Evolutionary conservation across 2,329 filamentous ascomycete species (phyloP).

Genomic region (Penicillium sp.): DNA sequence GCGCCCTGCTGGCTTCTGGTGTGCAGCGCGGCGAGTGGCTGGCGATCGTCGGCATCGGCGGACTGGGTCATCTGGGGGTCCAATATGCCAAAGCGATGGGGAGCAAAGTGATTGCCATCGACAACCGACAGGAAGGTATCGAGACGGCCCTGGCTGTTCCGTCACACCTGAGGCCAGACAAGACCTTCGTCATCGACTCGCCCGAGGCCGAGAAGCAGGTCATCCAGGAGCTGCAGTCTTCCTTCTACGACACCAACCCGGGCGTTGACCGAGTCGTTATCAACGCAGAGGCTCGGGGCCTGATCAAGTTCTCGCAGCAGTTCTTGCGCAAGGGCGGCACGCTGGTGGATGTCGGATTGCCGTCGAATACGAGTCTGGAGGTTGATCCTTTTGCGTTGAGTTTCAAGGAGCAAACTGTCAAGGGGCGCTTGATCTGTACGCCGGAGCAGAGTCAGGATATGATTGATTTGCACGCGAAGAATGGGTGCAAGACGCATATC

Average conservation of each 20-base stretch:
- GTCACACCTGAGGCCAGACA: slow-evolving; percentile 9
- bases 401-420: slow-evolving; percentile 17
- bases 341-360: slow-evolving; percentile 14
- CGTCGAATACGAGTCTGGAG: slow-evolving; percentile 7
- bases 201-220: slow-evolving; percentile 14
- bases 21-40: slow-evolving; percentile 31
- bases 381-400: slow-evolving; percentile 15
- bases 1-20: slow-evolving; percentile 9
- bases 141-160: slow-evolving; percentile 7
- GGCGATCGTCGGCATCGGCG: slow-evolving; percentile 28
- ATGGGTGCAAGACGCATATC: slow-evolving; percentile 12
- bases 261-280: slow-evolving; percentile 12
- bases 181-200: slow-evolving; percentile 10
- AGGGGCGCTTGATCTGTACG: slow-evolving; percentile 14
- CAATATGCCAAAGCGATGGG: slow-evolving; percentile 36
- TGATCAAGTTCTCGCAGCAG: slow-evolving; percentile 10
- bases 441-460: slow-evolving; percentile 14
- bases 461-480: slow-evolving; percentile 12
- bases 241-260: slow-evolving; percentile 11
- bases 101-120: slow-evolving; percentile 16
- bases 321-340: slow-evolving; percentile 11
- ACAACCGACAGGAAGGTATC: slow-evolving; percentile 8
- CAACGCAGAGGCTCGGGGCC: slow-evolving; percentile 8
- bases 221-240: slow-evolving; percentile 10
- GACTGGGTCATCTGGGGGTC: slow-evolving; percentile 31